These are phyloP conservation scores for Malassezia caprae DNA, from an alignment of 1,284 basidiomycete genomes.

Conservation along the genomic window DNA sequence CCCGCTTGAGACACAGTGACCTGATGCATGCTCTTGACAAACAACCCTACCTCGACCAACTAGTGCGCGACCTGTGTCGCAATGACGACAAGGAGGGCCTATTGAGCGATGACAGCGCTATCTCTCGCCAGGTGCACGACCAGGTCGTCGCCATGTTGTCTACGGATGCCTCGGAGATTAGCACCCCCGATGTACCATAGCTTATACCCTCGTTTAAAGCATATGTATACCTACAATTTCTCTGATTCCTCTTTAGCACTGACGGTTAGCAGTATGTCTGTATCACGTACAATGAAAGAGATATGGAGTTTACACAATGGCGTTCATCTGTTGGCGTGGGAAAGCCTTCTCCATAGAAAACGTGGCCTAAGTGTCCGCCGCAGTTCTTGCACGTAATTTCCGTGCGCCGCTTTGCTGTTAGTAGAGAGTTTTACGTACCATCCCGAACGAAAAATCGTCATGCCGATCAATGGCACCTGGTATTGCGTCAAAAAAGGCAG, in stretches of 20 bases:
- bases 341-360: constrained; percentile 76
- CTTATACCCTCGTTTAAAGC: not conserved
- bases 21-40: constrained; percentile 10
- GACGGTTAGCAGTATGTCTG: not conserved
- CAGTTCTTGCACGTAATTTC: constrained; percentile 69
- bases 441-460: constrained; percentile 50
- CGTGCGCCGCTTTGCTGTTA: constrained; percentile 49
- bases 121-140: constrained; percentile 1
- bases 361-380: constrained; percentile 82
- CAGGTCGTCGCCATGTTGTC: constrained; percentile 1
- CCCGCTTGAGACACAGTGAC: constrained; percentile 14
- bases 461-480: constrained; percentile 71
- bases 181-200: not conserved
- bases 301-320: constrained; percentile 67
- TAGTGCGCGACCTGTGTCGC: not conserved
- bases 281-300: constrained; percentile 60
- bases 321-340: constrained; percentile 58
- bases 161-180: not conserved
- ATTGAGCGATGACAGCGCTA: not conserved
- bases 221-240: not conserved
- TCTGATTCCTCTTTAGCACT: not conserved
- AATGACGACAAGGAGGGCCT: not conserved
- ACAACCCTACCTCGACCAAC: constrained; percentile 1
- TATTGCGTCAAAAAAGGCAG: constrained; percentile 89
- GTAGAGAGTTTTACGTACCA: constrained; percentile 26